Evolutionary conservation across 805 yeast genomes (phyloP).

Genomic region (Myxozyma neotropica): DNA sequence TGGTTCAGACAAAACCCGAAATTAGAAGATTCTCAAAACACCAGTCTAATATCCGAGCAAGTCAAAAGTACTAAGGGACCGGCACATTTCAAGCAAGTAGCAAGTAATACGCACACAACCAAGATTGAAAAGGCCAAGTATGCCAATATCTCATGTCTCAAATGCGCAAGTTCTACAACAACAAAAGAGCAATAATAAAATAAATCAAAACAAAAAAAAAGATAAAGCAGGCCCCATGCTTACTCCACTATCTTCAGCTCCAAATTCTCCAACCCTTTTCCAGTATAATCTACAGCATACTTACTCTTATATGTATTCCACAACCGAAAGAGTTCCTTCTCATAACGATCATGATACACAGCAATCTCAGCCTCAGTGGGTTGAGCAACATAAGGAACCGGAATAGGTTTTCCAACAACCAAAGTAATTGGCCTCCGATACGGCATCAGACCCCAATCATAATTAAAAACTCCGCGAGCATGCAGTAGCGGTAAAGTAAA

Average conservation of each 20-base stretch:
- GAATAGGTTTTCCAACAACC: conserved; percentile 51
- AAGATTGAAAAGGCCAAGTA: not conserved
- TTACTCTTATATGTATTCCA: conserved; percentile 67
- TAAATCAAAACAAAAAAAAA: not conserved
- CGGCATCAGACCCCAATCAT: conserved; percentile 89
- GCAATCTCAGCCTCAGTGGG: conserved; percentile 58
- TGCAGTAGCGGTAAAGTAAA: conserved; percentile 90
- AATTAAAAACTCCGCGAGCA: conserved; percentile 89
- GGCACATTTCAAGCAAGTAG: not conserved
- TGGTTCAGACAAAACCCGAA: not conserved
- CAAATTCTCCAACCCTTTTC: conserved; percentile 26
- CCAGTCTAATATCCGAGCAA: not conserved
- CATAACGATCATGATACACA: conserved; percentile 71
- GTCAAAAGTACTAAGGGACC: not conserved
- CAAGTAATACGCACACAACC: not conserved
- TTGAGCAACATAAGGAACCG: conserved; percentile 50
- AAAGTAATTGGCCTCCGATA: conserved; percentile 77
- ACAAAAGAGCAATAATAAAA: not conserved
- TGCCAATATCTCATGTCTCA: not conserved
- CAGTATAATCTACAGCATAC: conserved; percentile 40
- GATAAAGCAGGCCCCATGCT: not conserved
- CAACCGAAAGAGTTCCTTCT: conserved; percentile 61
- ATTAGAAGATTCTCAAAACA: not conserved
- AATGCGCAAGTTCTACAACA: not conserved
- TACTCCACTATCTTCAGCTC: conserved; percentile 32